These are phyloP conservation scores for Nigrospora oryzae DNA, from an alignment of 2,329 filamentous ascomycete species.

Conservation along the genomic window DNA sequence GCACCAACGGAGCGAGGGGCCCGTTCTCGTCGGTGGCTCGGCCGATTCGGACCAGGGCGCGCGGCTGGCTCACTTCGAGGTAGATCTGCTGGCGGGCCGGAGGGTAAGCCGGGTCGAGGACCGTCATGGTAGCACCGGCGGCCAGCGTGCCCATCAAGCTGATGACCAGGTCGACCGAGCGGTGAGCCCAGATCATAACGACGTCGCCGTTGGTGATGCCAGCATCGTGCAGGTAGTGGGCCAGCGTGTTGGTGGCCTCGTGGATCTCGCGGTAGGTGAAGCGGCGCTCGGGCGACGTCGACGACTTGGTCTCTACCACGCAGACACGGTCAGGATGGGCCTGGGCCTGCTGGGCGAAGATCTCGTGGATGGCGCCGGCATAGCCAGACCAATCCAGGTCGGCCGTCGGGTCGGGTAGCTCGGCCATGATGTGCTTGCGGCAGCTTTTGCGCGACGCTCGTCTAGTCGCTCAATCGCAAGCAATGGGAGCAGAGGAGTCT, in stretches of 20 bases:
- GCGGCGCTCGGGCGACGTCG: constrained; percentile 44
- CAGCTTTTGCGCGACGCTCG: too few species aligned
- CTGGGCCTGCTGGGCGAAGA: constrained; percentile 59
- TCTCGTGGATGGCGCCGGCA: constrained; percentile 57
- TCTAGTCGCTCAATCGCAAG: too few species aligned
- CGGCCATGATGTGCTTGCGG: constrained; percentile 6
- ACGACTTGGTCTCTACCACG: constrained; percentile 38
- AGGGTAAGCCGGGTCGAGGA: constrained; percentile 77
- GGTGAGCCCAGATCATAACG: constrained; percentile 85
- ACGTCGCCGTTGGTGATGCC: constrained; percentile 76
- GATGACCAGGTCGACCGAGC: constrained; percentile 57
- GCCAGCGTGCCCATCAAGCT: constrained; percentile 71
- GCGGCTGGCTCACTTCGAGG: constrained; percentile 69
- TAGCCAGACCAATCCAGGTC: constrained; percentile 63
- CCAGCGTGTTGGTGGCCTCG: constrained; percentile 72
- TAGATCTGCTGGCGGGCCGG: constrained; percentile 75
- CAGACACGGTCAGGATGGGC: constrained; percentile 53
- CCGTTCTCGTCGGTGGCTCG: constrained; percentile 63
- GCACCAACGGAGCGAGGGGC: constrained; percentile 40
- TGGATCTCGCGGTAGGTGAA: constrained; percentile 86
- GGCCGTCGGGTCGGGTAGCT: constrained; percentile 54
- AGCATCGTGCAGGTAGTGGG: constrained; percentile 67
- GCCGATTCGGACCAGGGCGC: constrained; percentile 64
- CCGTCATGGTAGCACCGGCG: constrained; percentile 54
- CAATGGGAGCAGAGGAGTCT: too few species aligned